Conservation (phyloP, 257 asterid genomes). For the Sherardia arvensis region DNA sequence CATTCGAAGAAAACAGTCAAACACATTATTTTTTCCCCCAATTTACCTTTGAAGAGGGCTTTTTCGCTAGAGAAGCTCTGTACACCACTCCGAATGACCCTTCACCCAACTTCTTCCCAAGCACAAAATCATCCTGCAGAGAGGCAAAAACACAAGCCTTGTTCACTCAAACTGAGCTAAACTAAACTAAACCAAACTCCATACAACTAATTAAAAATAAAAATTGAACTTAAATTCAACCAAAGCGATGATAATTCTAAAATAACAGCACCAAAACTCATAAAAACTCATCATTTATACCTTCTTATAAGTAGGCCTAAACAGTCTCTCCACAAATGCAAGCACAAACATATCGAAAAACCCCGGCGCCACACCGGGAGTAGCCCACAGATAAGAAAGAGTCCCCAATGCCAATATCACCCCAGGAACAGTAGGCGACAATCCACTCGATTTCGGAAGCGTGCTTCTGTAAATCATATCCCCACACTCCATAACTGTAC, state of each 20-base stretch:
- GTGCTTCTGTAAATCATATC: constrained; percentile 92
- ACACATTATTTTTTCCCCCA: neutral
- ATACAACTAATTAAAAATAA: too few relatives aligned
- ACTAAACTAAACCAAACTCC: neutral
- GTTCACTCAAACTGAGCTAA: neutral
- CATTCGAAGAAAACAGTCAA: neutral
- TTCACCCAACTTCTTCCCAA: constrained; percentile 95
- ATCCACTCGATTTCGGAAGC: constrained; percentile 61
- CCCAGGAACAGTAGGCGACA: constrained; percentile 78
- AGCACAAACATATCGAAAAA: constrained; percentile 97
- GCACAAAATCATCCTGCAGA: constrained; percentile 76
- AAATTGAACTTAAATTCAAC: too few relatives aligned
- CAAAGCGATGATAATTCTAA: neutral
- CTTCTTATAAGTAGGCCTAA: constrained; percentile 71
- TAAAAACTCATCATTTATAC: constrained; percentile 16
- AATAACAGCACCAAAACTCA: neutral
- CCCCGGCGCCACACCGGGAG: constrained; percentile 99
- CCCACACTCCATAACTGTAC: constrained; percentile 96
- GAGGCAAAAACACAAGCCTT: neutral
- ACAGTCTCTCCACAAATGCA: constrained; percentile 69
- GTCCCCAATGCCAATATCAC: constrained; percentile 72
- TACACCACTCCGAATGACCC: constrained; percentile 90
- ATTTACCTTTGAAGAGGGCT: constrained; percentile 50
- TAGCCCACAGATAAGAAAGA: constrained; percentile 91
- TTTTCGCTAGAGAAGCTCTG: constrained; percentile 54